Evolutionary conservation across 2,329 filamentous ascomycete species (phyloP), one percentile per base, ranked within the genome.

Genomic region (Teratosphaeria pseudoeucalypti): DNA sequence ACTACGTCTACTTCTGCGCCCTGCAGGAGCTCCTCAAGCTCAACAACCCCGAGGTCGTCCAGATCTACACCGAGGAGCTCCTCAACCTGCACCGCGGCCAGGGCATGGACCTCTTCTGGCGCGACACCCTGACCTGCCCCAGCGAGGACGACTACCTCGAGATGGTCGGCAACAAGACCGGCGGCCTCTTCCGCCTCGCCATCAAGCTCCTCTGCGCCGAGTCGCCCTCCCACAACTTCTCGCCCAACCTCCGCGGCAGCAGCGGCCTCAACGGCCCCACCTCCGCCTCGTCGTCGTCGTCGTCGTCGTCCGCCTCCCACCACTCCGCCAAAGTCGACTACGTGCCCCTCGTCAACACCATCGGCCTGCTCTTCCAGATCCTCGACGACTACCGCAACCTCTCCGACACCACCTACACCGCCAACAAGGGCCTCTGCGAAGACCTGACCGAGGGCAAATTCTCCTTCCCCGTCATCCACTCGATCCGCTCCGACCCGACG

Each of bases 361-460:
- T 95, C 60, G 90, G 90, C 34, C 83, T 94, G 59, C 85, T 94
- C 72, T 95, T 91, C 79, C 90, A 95, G 75, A 94, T 95, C 75
- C 84, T 89, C 67, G 89, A 92, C 77, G 94, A 99, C 80, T 96
- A 96, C 77, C 85, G 91, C 74, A 97, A 97, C 73, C 84, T 99
- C 52, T 75, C 74, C 57, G 72, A 77, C 49, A 70, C 74, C 2
- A 73, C 69, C 69, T 96, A 96, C 78, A 86, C 85, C 43, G 80
- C 87, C 64, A 92, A 95, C 74, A 97, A 97, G 78, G 94, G 92
- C 56, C 83, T 96, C 66, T 95, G 90, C 74, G 92, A 97, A 77
- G 94, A 97, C 75, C 77, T 97, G 67, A 96, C 91, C 0, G 94
- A 97, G 77, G 92, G 92, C 64, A 97, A 97, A 80, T 96, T 96